These are phyloP conservation scores for Chaetomium fimeti DNA, from an alignment of 495 filamentous ascomycete genomes.

Conservation along the genomic window DNA sequence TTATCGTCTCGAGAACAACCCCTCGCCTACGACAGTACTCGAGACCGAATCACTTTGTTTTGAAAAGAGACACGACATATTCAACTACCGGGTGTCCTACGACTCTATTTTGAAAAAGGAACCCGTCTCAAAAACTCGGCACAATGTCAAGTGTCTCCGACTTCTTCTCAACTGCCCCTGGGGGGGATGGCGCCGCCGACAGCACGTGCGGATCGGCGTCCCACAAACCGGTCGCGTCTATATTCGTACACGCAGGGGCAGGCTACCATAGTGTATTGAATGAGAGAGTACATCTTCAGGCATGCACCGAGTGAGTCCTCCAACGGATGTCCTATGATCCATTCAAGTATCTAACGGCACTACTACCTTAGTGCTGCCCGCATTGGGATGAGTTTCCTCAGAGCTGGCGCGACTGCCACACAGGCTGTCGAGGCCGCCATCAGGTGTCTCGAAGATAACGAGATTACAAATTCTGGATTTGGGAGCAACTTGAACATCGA, in stretches of 20 bases:
- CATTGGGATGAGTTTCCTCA: conserved; percentile 74
- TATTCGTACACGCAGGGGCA: conserved; percentile 94
- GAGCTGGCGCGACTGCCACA: conserved; percentile 71
- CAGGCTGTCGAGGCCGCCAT: conserved; percentile 94
- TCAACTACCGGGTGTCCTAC: background rate
- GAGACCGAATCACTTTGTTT: background rate
- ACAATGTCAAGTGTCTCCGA: conserved; percentile 18
- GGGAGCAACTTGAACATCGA: conserved; percentile 93
- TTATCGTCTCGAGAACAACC: background rate
- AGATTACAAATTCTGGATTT: conserved; percentile 94
- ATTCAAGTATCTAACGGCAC: conserved; percentile 5
- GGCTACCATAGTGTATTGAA: conserved; percentile 89
- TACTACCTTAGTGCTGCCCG: conserved; percentile 72
- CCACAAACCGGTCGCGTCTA: conserved; percentile 51
- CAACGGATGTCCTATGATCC: background rate
- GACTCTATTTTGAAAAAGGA: background rate
- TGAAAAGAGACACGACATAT: background rate
- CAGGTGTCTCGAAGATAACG: conserved; percentile 80
- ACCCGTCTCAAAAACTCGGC: background rate
- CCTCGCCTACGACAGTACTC: background rate
- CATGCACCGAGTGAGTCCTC: conserved; percentile 76
- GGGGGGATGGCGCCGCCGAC: conserved; percentile 30
- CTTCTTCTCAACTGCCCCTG: conserved; percentile 2
- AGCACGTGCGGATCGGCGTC: conserved; percentile 24
- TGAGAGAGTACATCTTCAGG: conserved; percentile 75